Percentiles rank a stretch among this genome's conserved stretches.
phyloP scores from a whole-genome alignment of 192 early-diverging fungal species.

The Powellomyces hirtus region DNA sequence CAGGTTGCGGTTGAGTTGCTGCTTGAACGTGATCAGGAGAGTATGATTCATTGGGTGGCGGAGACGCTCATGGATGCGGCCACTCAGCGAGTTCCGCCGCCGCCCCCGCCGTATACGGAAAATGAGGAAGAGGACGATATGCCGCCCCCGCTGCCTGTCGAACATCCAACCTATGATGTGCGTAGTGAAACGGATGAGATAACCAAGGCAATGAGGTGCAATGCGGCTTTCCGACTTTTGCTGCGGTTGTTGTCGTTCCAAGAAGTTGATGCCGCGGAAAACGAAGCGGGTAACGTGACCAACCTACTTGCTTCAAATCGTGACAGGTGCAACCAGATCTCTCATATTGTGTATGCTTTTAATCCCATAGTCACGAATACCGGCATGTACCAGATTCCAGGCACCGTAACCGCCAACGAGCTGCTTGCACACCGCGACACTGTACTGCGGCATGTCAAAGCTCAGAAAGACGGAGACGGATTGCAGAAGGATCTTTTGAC shows the following conservation, averaged over 20 bases:
- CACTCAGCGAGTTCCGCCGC: not conserved
- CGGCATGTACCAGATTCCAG: not conserved
- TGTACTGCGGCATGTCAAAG: not conserved
- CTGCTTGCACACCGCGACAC: not conserved
- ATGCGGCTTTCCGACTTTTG: slow-evolving; percentile 5
- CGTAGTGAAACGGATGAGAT: not conserved
- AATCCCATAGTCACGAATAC: not conserved
- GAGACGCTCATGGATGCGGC: slow-evolving; percentile 7
- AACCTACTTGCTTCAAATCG: too few species aligned
- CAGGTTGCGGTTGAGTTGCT: slow-evolving; percentile 47
- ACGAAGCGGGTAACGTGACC: too few species aligned
- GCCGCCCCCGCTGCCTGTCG: not conserved
- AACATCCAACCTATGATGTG: not conserved
- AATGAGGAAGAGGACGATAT: not conserved
- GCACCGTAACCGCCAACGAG: not conserved
- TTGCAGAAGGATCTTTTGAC: too few species aligned
- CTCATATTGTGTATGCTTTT: not conserved
- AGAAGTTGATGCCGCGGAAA: slow-evolving; percentile 6
- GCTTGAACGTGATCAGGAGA: slow-evolving; percentile 33
- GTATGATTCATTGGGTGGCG: slow-evolving; percentile 43
- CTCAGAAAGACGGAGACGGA: too few species aligned
- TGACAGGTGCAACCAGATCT: not conserved
- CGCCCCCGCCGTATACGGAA: not conserved
- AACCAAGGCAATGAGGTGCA: not conserved
- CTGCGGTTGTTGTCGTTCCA: not conserved